Percentiles rank a stretch among this genome's conserved stretches.
Conservation (phyloP, 2,329 filamentous ascomycete genomes). For the Scedosporium minutisporum region DNA sequence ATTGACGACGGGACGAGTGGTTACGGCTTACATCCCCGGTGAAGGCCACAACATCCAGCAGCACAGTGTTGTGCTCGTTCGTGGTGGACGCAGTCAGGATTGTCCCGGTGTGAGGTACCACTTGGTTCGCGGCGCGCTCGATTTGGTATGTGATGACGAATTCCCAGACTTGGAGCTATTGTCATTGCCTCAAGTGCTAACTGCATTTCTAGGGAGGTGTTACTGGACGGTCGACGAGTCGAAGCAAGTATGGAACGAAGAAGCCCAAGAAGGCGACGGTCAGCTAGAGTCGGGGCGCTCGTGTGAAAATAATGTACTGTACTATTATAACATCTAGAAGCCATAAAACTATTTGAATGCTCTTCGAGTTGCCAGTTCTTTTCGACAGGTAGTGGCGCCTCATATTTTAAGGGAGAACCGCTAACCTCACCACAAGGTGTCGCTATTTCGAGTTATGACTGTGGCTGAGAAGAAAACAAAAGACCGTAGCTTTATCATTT, state of each 20-base stretch:
- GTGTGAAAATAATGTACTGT: neutral
- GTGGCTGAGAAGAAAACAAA: too few species aligned
- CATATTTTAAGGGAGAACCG: too few species aligned
- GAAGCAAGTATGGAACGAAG: constrained; percentile 98
- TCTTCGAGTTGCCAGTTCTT: too few species aligned
- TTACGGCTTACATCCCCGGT: constrained; percentile 92
- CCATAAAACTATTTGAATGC: neutral
- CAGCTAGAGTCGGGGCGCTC: constrained; percentile 21
- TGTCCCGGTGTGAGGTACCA: constrained; percentile 98
- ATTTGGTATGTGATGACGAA: constrained; percentile 59
- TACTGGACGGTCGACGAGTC: constrained; percentile 67
- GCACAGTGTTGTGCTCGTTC: constrained; percentile 93
- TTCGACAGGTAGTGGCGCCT: too few species aligned
- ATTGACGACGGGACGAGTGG: constrained; percentile 73
- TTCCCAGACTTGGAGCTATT: neutral
- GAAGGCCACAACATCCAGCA: constrained; percentile 99
- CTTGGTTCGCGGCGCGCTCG: constrained; percentile 79
- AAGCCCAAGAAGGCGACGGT: constrained; percentile 79
- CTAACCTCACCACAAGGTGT: too few species aligned
- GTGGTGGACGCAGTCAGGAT: constrained; percentile 88
- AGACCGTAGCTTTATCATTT: too few species aligned
- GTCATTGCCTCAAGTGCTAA: neutral
- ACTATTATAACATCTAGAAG: neutral
- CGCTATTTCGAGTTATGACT: too few species aligned
- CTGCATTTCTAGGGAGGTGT: constrained; percentile 65